Conservation (phyloP, 495 filamentous ascomycete genomes). For the Collariella sp. region DNA sequence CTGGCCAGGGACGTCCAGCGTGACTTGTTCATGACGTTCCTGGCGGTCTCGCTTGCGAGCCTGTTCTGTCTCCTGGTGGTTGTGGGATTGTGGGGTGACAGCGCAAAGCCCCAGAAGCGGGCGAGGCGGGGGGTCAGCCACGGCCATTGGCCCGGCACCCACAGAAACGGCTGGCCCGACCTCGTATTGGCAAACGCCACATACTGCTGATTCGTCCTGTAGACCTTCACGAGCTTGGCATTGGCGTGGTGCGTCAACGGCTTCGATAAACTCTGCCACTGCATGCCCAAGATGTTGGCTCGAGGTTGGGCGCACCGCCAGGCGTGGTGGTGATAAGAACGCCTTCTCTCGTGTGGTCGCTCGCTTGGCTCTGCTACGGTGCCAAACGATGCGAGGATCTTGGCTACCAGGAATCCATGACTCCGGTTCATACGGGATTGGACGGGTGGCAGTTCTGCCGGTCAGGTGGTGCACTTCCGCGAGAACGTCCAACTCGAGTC, state of each 20-base stretch:
- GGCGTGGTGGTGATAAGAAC: no score
- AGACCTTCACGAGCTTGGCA: not conserved
- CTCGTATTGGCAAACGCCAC: constrained; percentile 9
- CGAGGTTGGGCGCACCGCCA: no score
- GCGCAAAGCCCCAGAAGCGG: not conserved
- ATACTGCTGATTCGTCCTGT: not conserved
- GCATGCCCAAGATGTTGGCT: constrained; percentile 1
- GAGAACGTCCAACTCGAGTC: no score
- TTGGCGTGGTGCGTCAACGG: constrained; percentile 4
- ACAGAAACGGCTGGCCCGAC: constrained; percentile 1
- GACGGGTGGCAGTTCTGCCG: no score
- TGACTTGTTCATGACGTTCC: not conserved
- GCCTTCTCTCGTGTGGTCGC: no score
- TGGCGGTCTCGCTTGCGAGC: not conserved
- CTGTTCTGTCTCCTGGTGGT: not conserved
- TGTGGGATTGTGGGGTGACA: not conserved
- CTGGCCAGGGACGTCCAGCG: not conserved
- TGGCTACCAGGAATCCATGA: no score
- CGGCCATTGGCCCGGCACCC: not conserved
- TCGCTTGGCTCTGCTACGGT: no score
- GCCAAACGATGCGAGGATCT: no score
- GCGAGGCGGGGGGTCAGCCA: constrained; percentile 1
- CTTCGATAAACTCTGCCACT: not conserved
- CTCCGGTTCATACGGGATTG: no score
- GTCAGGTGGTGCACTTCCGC: no score